Conservation (phyloP, 306 rosid species). For the Quillaja saponaria region DNA sequence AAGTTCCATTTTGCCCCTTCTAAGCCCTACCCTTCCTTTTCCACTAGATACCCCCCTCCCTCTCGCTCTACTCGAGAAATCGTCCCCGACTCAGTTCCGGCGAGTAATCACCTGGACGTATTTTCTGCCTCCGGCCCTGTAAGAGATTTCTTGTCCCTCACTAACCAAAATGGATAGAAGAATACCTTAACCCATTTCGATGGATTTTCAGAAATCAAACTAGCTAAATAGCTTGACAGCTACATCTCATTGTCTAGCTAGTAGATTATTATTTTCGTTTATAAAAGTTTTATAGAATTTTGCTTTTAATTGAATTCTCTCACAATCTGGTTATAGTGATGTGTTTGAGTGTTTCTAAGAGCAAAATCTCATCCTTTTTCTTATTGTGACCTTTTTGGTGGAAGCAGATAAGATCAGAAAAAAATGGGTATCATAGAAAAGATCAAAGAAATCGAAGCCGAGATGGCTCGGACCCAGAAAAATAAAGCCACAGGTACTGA, state of each 20-base stretch:
- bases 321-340: background rate
- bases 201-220: background rate
- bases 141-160: background rate
- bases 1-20: background rate
- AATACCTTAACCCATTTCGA: too few species aligned
- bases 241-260: background rate
- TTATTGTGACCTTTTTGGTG: conserved; percentile 16
- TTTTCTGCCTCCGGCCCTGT: background rate
- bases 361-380: background rate
- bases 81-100: conserved; percentile 42
- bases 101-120: conserved; percentile 24
- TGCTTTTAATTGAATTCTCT: conserved; percentile 10
- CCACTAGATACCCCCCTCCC: background rate
- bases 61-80: conserved; percentile 17
- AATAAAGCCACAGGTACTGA: conserved; percentile 88
- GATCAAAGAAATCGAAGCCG: conserved; percentile 98
- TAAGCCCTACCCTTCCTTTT: conserved; percentile 28
- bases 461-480: conserved; percentile 99
- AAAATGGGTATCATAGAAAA: conserved; percentile 92
- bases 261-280: background rate
- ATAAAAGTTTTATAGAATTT: background rate
- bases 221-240: conserved; percentile 7
- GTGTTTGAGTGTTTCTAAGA: too few species aligned
- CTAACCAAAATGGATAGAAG: too few species aligned
- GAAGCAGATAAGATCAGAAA: conserved; percentile 34